phyloP scores from a whole-genome alignment of 2,329 filamentous ascomycete species.

The Epichloe sp. region DNA sequence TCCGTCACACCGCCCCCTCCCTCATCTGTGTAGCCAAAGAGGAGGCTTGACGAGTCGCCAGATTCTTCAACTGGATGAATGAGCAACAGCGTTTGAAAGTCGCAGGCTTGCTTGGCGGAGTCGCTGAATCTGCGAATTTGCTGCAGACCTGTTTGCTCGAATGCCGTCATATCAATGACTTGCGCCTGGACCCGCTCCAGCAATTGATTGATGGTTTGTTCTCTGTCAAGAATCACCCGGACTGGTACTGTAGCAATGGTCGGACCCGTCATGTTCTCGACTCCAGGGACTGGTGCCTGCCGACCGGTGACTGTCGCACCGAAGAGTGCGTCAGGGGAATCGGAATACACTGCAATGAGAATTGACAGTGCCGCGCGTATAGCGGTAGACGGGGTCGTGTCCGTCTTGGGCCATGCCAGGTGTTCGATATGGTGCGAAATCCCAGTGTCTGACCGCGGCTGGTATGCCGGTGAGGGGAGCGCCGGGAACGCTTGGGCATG shows the following conservation, averaged over 20 bases:
- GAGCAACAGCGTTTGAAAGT: constrained; percentile 7
- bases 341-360: constrained; percentile 22
- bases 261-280: constrained; percentile 16
- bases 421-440: constrained; percentile 19
- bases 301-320: constrained; percentile 14
- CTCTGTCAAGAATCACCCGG: constrained; percentile 15
- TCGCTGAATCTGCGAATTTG: neutral
- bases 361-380: constrained; percentile 15
- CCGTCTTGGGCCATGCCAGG: constrained; percentile 11
- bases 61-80: constrained; percentile 7
- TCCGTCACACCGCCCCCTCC: neutral
- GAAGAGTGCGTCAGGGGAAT: constrained; percentile 17
- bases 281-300: constrained; percentile 10
- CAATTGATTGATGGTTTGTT: constrained; percentile 21
- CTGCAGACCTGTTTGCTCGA: constrained; percentile 4
- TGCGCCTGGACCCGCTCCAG: constrained; percentile 20
- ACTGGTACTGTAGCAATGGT: constrained; percentile 16
- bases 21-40: neutral
- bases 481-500: neutral
- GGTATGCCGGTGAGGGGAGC: neutral
- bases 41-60: neutral
- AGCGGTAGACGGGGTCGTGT: constrained; percentile 8
- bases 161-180: constrained; percentile 1
- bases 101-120: neutral
- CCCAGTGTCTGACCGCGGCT: constrained; percentile 14